Evolutionary conservation across 2,329 filamentous ascomycete species (phyloP), one percentile per base, ranked within the genome.

Genomic region (Capronia epimyces): DNA sequence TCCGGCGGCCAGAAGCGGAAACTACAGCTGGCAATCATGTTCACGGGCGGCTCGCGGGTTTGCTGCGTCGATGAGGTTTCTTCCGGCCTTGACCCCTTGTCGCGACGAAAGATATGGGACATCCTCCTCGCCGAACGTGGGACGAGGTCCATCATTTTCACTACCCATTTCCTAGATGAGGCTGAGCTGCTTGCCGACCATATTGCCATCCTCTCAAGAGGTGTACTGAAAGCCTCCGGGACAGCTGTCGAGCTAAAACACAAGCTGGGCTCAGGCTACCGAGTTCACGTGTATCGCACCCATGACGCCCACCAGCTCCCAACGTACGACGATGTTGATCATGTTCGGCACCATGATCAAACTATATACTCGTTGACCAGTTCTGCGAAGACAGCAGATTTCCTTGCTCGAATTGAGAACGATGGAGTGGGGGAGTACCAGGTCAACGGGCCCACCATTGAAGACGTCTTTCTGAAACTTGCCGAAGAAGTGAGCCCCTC

Each of bases 1-100:
- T 95, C 89, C 2, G 90, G 90, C 7, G 90, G 90, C 0, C 90
- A 96, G 67, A 95, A 95, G 71, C 77, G 90, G 46, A 96, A 96
- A 67, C 75, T 95, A 7, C 90, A 96, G 67, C 75, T 96, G 2
- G 89, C 89, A 3, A 91, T 95, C 82, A 95, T 95, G 89, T 82
- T 96, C 60, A 94, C 88, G 2, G 90, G 91, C 55, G 89, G 89
- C 9, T 91, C 86, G 55, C 82, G 82, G 20, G 84, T 96, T 0
- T 95, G 90, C 69, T 93, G 89, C 62, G 82, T 96, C 4, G 90
- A 96, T 60, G 91, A 96, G 67, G 89, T 95, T 12, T 90, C 86
- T 32, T 89, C 85, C 53, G 91, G 90, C 12, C 76, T 96, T 16
- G 90, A 96, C 64, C 89, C 91, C 0, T 72, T 96, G 1, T 90